Percentiles rank a stretch among this genome's conserved stretches.
Conservation (phyloP, 164 flowering plant genomes). For the Dillenia suffruticosa region DNA sequence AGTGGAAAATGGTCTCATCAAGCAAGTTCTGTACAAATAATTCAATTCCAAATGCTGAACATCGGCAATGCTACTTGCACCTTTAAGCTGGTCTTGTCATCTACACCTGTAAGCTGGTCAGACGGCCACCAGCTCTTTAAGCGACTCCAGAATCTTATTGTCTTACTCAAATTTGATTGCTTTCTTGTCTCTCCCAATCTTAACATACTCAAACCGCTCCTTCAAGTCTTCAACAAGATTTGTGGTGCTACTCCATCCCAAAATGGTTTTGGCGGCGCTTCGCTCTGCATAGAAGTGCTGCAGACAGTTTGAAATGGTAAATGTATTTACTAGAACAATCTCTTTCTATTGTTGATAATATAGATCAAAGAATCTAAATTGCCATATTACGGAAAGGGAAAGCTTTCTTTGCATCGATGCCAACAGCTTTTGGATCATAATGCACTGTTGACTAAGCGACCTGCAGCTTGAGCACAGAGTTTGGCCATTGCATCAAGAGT, state of each 20-base stretch:
- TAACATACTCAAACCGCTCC: conserved; percentile 80
- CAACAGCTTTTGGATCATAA: conserved; percentile 85
- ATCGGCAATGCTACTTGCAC: no score
- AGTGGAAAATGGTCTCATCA: no score
- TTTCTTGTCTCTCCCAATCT: conserved; percentile 93
- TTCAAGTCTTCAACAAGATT: conserved; percentile 84
- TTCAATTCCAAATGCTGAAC: no score
- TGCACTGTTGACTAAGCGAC: conserved; percentile 60
- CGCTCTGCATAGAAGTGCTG: conserved; percentile 99
- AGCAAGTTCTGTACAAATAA: no score
- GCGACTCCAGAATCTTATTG: conserved; percentile 80
- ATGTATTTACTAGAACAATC: no score
- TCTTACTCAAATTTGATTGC: conserved; percentile 71
- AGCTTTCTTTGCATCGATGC: conserved; percentile 89
- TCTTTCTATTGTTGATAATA: no score
- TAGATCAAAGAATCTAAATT: conserved; percentile 10
- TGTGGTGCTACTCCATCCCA: conserved; percentile 73
- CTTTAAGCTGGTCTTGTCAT: conserved; percentile 12
- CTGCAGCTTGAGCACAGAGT: conserved; percentile 91
- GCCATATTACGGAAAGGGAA: conserved; percentile 97
- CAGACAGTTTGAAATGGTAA: not conserved
- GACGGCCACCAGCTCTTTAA: conserved; percentile 68
- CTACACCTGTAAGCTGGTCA: conserved; percentile 16
- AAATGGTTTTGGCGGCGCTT: conserved; percentile 84
- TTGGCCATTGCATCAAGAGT: conserved; percentile 93